A percentile compares a stretch with the other conserved stretches of the same genome.
Conservation (phyloP, 1,139 yeast genomes). For the Saccharomycopsis crataegensis region DNA sequence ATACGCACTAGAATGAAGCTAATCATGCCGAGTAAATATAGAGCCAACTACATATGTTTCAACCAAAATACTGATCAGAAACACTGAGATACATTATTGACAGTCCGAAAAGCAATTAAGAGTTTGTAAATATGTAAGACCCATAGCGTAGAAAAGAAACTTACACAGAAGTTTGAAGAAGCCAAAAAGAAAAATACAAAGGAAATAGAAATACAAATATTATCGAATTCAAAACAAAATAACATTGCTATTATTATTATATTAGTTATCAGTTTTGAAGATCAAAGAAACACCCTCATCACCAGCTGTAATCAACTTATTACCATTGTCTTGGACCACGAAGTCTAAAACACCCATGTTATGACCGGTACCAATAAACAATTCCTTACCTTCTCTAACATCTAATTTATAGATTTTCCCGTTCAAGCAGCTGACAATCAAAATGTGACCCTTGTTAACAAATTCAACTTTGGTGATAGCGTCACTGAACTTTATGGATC, state of each 20-base stretch:
- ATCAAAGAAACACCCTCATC: constrained; percentile 92
- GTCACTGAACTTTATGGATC: constrained; percentile 60
- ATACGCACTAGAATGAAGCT: too few species aligned
- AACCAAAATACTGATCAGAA: too few species aligned
- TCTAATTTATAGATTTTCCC: constrained; percentile 87
- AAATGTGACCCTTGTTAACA: constrained; percentile 43
- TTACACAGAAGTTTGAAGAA: background rate
- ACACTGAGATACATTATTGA: too few species aligned
- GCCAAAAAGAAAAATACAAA: background rate
- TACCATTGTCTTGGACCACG: constrained; percentile 42
- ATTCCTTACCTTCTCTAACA: constrained; percentile 71
- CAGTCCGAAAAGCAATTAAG: background rate
- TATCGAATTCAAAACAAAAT: too few species aligned
- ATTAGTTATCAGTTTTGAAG: constrained; percentile 32
- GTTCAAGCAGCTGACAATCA: constrained; percentile 74
- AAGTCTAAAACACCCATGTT: constrained; percentile 85
- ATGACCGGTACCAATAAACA: constrained; percentile 83
- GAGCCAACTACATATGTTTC: too few species aligned
- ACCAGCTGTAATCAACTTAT: constrained; percentile 84
- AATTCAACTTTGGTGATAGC: constrained; percentile 79
- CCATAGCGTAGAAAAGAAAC: background rate
- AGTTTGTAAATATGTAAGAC: background rate
- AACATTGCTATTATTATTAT: too few species aligned
- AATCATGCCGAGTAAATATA: too few species aligned
- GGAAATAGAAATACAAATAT: background rate